Percentiles rank a stretch among this genome's conserved stretches.
These are phyloP conservation scores for Drechslerella stenobrocha DNA, from an alignment of 2,329 filamentous ascomycete species.

Conservation along the genomic window DNA sequence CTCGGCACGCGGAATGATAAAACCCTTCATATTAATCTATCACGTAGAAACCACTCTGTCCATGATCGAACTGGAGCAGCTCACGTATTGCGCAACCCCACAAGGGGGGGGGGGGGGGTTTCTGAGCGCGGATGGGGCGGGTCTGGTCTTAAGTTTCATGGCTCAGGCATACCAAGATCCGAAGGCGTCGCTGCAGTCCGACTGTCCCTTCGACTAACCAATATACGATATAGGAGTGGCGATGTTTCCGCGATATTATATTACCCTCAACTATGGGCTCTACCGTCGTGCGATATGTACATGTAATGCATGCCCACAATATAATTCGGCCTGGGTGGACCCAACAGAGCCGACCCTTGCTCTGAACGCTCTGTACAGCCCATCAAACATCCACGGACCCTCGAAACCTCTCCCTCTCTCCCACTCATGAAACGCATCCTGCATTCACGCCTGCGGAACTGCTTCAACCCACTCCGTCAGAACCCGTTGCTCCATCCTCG, in stretches of 20 bases:
- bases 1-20: conserved; percentile 1
- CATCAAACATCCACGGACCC: conserved; percentile 47
- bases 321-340: conserved; percentile 17
- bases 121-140: conserved; percentile 43
- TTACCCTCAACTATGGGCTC: no score
- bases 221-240: not conserved
- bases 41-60: not conserved
- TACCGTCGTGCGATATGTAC: no score
- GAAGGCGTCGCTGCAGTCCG: conserved; percentile 38
- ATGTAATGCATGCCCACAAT: conserved; percentile 16
- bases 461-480: conserved; percentile 39
- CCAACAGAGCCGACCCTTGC: conserved; percentile 29
- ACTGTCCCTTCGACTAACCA: no score
- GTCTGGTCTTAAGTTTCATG: conserved; percentile 29
- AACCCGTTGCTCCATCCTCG: not conserved
- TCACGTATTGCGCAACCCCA: conserved; percentile 43
- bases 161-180: conserved; percentile 49
- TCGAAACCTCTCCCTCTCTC: conserved; percentile 13
- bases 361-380: conserved; percentile 21
- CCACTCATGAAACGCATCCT: conserved; percentile 45
- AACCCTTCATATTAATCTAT: not conserved
- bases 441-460: conserved; percentile 45
- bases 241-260: no score
- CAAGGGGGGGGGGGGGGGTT: not conserved
- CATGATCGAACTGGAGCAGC: not conserved